These are phyloP conservation scores for Phaeodactylum tricornutum DNA, from an alignment of 108 stramenopile genomes.

Conservation along the genomic window DNA sequence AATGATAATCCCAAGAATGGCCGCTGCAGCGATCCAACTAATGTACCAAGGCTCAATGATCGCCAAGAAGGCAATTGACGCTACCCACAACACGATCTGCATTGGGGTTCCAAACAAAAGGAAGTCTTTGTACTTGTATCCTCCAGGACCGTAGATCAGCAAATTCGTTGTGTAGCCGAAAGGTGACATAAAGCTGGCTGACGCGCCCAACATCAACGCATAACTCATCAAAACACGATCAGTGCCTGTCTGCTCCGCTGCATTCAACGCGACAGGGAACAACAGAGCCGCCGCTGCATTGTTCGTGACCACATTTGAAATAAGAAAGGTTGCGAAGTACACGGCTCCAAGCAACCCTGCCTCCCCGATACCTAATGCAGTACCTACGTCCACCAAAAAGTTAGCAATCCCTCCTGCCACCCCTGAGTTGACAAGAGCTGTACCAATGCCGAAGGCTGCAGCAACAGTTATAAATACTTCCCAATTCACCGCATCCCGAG, in stretches of 20 bases:
- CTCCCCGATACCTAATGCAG: conserved; percentile 42
- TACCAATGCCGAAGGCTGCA: conserved; percentile 72
- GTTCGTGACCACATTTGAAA: conserved; percentile 77
- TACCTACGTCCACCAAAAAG: conserved; percentile 40
- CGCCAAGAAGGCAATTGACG: conserved; percentile 35
- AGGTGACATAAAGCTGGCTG: conserved; percentile 72
- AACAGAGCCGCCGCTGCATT: conserved; percentile 82
- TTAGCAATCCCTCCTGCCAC: conserved; percentile 57
- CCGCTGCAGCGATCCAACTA: conserved; percentile 8
- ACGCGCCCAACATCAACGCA: conserved; percentile 70
- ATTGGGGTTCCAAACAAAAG: conserved; percentile 65
- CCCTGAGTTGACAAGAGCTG: conserved; percentile 67
- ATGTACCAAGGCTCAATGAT: conserved; percentile 7
- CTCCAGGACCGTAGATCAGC: conserved; percentile 78
- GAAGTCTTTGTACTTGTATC: conserved; percentile 74
- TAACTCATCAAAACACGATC: conserved; percentile 61
- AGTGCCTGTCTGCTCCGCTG: conserved; percentile 50
- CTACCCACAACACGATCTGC: conserved; percentile 69
- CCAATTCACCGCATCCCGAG: conserved; percentile 74
- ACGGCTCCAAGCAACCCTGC: conserved; percentile 76
- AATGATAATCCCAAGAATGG: too few species aligned
- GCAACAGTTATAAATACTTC: conserved; percentile 73
- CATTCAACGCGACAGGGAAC: conserved; percentile 76
- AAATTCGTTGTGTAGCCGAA: conserved; percentile 79
- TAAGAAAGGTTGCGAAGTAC: conserved; percentile 73